Evolutionary conservation across 306 rosid species (phyloP).

Genomic region (Cucurbita ficifolia): DNA sequence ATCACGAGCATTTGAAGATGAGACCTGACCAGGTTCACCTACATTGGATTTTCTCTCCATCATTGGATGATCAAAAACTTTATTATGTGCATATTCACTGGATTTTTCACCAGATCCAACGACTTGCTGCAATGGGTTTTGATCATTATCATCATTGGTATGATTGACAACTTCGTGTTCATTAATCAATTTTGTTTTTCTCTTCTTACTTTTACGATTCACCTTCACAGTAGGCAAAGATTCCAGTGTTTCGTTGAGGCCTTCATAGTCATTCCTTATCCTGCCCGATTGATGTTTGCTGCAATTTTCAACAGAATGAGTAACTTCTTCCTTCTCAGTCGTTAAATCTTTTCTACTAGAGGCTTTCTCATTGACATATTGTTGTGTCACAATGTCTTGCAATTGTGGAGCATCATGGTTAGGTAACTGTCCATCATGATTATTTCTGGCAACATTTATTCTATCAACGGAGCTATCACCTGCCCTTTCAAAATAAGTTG

Average conservation of each 20-base stretch:
- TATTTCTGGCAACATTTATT: not conserved
- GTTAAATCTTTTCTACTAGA: constrained; percentile 3
- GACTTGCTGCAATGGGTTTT: constrained; percentile 14
- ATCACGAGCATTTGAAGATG: constrained; percentile 11
- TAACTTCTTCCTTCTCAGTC: not conserved
- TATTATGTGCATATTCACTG: constrained; percentile 13
- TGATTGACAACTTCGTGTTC: not conserved
- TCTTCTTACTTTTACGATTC: not conserved
- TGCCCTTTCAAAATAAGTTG: constrained; percentile 3
- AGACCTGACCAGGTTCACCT: constrained; percentile 8
- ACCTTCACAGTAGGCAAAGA: not conserved
- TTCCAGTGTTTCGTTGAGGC: not conserved
- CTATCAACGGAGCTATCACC: not conserved
- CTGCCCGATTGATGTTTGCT: not conserved
- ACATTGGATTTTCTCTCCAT: constrained; percentile 4
- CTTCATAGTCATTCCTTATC: not conserved
- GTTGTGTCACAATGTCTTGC: not conserved
- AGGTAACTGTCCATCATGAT: not conserved
- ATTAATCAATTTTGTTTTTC: not conserved
- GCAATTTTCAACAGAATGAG: not conserved
- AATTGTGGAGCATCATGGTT: not conserved
- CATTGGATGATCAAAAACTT: constrained; percentile 1
- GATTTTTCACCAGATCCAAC: constrained; percentile 9
- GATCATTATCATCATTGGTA: constrained; percentile 9
- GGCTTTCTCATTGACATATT: constrained; percentile 2